A percentile compares a stretch with the other conserved stretches of the same genome.
Conservation (phyloP, 192 early-diverging fungal species). For the Rhizoclosmatium globosum region DNA sequence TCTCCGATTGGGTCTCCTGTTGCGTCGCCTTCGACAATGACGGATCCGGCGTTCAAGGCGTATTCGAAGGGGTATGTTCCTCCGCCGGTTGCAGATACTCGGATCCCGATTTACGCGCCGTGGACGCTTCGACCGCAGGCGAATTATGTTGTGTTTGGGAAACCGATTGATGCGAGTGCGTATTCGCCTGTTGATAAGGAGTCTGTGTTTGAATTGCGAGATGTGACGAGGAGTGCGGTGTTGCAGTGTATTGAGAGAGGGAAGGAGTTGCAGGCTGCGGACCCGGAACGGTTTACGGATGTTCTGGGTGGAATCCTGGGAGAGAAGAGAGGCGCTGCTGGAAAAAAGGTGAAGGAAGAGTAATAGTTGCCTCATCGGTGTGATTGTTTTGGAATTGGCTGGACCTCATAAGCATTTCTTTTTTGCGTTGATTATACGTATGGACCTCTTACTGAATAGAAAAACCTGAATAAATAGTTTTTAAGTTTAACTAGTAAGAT, state of each 20-base stretch:
- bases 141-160: constrained; percentile 24
- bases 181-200: not conserved
- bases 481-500: too few relatives aligned
- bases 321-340: not conserved
- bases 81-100: not conserved
- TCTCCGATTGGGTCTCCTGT: not conserved
- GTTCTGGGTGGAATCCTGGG: not conserved
- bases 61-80: constrained; percentile 21
- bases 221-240: not conserved
- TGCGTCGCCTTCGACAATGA: not conserved
- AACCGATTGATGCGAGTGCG: constrained; percentile 5
- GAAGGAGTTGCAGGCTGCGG: constrained; percentile 6
- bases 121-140: constrained; percentile 9
- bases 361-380: not conserved
- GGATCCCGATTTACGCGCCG: constrained; percentile 18
- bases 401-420: too few relatives aligned
- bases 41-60: not conserved
- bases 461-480: too few relatives aligned
- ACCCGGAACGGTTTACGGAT: constrained; percentile 9
- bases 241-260: constrained; percentile 3
- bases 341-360: not conserved
- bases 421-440: too few relatives aligned
- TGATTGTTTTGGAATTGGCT: too few relatives aligned
- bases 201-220: constrained; percentile 12
- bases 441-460: too few relatives aligned